Evolutionary conservation across 306 rosid species (phyloP).

Genomic region (Sphenostylis stenocarpa): DNA sequence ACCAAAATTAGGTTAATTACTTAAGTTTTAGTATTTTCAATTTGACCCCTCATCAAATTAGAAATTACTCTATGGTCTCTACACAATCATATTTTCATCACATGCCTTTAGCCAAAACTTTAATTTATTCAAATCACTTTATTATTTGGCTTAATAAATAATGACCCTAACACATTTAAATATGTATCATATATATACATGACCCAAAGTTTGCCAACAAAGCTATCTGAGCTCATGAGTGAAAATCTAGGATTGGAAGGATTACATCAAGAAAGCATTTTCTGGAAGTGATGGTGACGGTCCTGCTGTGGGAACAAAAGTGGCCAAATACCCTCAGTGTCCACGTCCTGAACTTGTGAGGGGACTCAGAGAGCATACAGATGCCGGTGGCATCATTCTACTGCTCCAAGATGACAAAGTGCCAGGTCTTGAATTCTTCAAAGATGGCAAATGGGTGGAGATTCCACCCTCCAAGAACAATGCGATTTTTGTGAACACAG

Average conservation of each 20-base stretch:
- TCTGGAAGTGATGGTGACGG: slow-evolving; percentile 35
- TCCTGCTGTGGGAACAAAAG: slow-evolving; percentile 74
- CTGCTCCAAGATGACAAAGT: slow-evolving; percentile 72
- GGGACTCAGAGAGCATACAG: slow-evolving; percentile 69
- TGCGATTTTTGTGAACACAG: slow-evolving; percentile 73
- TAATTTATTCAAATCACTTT: too few species aligned
- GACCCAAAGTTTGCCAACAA: too few species aligned
- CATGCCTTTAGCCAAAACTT: too few species aligned
- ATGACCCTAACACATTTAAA: too few species aligned
- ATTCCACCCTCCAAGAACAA: slow-evolving; percentile 72
- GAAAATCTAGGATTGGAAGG: slow-evolving; percentile 59
- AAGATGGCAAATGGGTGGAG: slow-evolving; percentile 65
- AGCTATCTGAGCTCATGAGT: slow-evolving; percentile 31
- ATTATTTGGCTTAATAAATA: too few species aligned
- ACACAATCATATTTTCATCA: too few species aligned
- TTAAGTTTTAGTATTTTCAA: too few species aligned
- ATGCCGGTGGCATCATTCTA: slow-evolving; percentile 7
- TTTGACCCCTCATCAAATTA: too few species aligned
- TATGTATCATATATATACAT: too few species aligned
- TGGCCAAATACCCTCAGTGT: slow-evolving; percentile 67
- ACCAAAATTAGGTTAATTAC: too few species aligned
- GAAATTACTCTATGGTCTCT: too few species aligned
- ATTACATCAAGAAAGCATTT: slow-evolving; percentile 52
- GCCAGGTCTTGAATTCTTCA: slow-evolving; percentile 56
- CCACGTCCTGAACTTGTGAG: slow-evolving; percentile 49